phyloP scores from a whole-genome alignment of 108 stramenopile species.

The Ochromonas danica region DNA sequence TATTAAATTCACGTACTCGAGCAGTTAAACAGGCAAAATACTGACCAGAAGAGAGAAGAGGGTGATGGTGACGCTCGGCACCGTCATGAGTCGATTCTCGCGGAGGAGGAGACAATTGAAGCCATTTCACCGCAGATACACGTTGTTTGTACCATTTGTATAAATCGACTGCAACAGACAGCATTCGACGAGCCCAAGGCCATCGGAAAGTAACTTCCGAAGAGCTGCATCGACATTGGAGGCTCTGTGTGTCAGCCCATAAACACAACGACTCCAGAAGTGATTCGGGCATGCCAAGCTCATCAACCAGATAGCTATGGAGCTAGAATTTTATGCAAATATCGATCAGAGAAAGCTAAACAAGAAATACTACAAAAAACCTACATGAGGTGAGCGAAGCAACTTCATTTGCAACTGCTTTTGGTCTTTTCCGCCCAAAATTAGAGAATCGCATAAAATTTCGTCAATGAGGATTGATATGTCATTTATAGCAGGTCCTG shows the following conservation, averaged over 20 bases:
- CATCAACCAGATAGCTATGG: neutral
- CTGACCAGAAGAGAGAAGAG: neutral
- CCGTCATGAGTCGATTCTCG: neutral
- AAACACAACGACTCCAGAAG: neutral
- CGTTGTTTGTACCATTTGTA: neutral
- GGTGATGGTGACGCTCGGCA: neutral
- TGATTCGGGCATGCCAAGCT: conserved; percentile 19
- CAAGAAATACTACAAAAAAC: neutral
- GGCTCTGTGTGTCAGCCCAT: conserved; percentile 34
- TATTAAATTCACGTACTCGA: conserved; percentile 1
- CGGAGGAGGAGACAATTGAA: neutral
- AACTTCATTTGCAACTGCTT: conserved; percentile 33
- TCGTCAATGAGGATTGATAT: conserved; percentile 48
- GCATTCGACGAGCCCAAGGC: neutral
- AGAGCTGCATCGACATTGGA: conserved; percentile 9
- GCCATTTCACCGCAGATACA: neutral
- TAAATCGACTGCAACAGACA: neutral
- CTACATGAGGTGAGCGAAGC: neutral
- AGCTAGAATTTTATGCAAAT: neutral
- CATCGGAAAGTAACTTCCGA: conserved; percentile 7
- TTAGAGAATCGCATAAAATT: conserved; percentile 45
- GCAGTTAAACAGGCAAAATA: neutral
- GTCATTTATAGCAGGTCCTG: conserved; percentile 47
- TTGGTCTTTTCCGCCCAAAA: conserved; percentile 44
- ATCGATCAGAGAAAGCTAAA: neutral